A percentile compares a stretch with the other conserved stretches of the same genome.
These are phyloP conservation scores for Coemansia sp. DNA, from an alignment of 371 early-diverging fungal genomes.

Conservation along the genomic window DNA sequence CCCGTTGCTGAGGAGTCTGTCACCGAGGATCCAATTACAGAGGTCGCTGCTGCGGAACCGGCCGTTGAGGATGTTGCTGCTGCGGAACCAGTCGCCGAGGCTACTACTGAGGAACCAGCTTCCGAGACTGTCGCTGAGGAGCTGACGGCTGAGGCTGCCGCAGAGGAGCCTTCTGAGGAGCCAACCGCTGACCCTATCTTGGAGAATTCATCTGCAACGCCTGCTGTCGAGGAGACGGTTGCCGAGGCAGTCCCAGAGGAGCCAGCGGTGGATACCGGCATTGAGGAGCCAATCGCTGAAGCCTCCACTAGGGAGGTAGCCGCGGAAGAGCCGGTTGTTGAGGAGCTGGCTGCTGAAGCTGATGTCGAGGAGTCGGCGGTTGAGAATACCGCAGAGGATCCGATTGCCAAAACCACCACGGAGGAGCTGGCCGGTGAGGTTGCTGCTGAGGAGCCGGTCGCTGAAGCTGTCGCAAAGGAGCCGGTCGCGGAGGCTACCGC, in stretches of 20 bases:
- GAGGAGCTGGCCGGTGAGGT: too few relatives aligned
- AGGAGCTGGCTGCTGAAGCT: not conserved
- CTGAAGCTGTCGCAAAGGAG: not conserved
- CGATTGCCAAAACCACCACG: not conserved
- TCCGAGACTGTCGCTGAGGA: not conserved
- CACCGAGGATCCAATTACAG: not conserved
- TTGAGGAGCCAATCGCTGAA: not conserved
- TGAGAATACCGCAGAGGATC: not conserved
- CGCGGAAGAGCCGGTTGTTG: not conserved
- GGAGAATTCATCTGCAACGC: not conserved
- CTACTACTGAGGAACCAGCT: not conserved
- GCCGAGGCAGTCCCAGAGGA: not conserved
- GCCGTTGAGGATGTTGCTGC: not conserved
- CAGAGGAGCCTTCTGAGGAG: not conserved
- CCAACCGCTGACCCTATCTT: not conserved
- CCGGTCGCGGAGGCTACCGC: too few relatives aligned
- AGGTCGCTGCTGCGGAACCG: not conserved
- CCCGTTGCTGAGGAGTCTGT: not conserved
- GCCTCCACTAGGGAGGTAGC: not conserved
- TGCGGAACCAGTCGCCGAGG: not conserved
- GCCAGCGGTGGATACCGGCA: not conserved
- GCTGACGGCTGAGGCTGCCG: not conserved
- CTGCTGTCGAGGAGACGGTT: not conserved
- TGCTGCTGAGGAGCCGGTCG: not conserved
- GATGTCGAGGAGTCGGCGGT: not conserved